Conservation (phyloP, 805 yeast species). For the Wickerhamiella australiensis region DNA sequence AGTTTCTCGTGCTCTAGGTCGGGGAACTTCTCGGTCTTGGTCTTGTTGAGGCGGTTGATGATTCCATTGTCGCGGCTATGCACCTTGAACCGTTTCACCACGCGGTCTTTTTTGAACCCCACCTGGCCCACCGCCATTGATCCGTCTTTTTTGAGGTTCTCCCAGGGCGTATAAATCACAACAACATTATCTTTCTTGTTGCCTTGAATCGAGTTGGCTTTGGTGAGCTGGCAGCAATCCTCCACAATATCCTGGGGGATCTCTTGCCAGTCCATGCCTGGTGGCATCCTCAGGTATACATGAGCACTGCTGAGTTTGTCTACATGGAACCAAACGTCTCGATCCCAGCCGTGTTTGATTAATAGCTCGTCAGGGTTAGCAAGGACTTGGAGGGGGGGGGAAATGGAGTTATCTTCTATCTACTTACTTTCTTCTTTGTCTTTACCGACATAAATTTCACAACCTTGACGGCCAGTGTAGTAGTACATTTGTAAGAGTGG, state of each 20-base stretch:
- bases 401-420: no score
- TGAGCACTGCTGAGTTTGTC: conserved; percentile 70
- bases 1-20: conserved; percentile 35
- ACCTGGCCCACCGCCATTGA: conserved; percentile 74
- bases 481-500: conserved; percentile 5
- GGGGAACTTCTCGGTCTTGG: conserved; percentile 44
- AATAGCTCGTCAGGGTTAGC: conserved; percentile 34
- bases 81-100: conserved; percentile 42
- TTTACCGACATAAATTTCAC: conserved; percentile 50
- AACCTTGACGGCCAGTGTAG: conserved; percentile 7
- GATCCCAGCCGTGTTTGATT: conserved; percentile 51
- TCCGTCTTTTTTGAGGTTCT: conserved; percentile 51
- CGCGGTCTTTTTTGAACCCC: conserved; percentile 48
- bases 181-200: conserved; percentile 56
- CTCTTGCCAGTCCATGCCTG: conserved; percentile 35
- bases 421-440: conserved; percentile 49
- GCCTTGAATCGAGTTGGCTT: conserved; percentile 66
- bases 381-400: no score
- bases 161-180: conserved; percentile 63
- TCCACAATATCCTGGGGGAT: conserved; percentile 42
- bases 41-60: conserved; percentile 51
- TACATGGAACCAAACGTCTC: conserved; percentile 67
- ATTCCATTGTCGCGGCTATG: conserved; percentile 46
- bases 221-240: conserved; percentile 62
- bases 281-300: conserved; percentile 49